Evolutionary conservation across 1,284 basidiomycete genomes (phyloP), one percentile per base, ranked within the genome.

Genomic region (Hortiboletus rubellus): DNA sequence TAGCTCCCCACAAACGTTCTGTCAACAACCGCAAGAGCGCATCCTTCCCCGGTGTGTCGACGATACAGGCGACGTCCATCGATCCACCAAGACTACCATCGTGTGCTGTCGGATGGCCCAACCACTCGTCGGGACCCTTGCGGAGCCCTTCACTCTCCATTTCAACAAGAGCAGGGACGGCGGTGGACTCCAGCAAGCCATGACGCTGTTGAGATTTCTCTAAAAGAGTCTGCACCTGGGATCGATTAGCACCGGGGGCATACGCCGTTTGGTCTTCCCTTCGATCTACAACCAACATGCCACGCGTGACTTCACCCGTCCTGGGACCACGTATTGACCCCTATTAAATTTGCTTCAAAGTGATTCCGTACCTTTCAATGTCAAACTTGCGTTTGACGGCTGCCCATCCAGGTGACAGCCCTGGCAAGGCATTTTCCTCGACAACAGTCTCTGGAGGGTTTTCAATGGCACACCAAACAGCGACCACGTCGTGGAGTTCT

Each of bases 401-500:
- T 51, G 66, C 67, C 89, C 89, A 91, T 24, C 83, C 82, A 3
- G 68, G 50, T 10, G 71, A 70, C 27, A 84, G 60, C 17, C 55
- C 60, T 40, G 74, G 70, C 50, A 69, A 53, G 42, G 54, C 60
- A 33, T 59, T 57, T 12, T 59, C 62, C 34, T 63, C 45, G 46
- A 65, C 66, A 43, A 71, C 61, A 12, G 55, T 33, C 31, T 73
- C 67, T 8, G 86, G 85, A 14, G 86, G 86, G 60, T 88, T 85
- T 55, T 80, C 77, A 17, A 89, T 83, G 1, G 88, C 87, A 67
- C 83, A 91, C 87, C 89, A 93, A n/a, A 93, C 81, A 4, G 89
- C 86, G 14, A 84, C 83, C 50, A 91, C 86, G 64, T 94, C 92
- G 61, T 94, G 92, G 63, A 96, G 80, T 74, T 94, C 91, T 84